These are phyloP conservation scores for Pseudonitzschia multistriata DNA, from an alignment of 108 stramenopile genomes.

Conservation along the genomic window DNA sequence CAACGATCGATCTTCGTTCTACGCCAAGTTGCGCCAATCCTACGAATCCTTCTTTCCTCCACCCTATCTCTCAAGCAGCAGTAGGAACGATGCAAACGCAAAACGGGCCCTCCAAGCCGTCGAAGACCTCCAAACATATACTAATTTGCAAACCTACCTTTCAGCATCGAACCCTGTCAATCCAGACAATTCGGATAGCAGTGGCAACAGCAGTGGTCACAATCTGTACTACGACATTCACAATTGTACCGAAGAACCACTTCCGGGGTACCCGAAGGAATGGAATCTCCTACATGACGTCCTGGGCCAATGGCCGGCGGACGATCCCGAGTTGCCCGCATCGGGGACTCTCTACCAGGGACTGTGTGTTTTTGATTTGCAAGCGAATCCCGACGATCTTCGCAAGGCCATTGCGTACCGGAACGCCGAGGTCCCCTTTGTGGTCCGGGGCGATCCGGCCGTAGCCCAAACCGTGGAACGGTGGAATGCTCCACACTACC, in stretches of 20 bases:
- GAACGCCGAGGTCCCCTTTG: conserved; percentile 90
- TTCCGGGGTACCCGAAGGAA: conserved; percentile 65
- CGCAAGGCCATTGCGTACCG: conserved; percentile 84
- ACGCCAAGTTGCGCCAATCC: conserved; percentile 50
- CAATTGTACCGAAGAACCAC: conserved; percentile 77
- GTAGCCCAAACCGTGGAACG: conserved; percentile 70
- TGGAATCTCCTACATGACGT: conserved; percentile 75
- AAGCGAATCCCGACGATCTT: conserved; percentile 49
- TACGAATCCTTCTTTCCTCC: conserved; percentile 19
- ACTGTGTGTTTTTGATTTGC: conserved; percentile 81
- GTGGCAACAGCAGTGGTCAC: background rate
- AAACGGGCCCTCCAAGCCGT: conserved; percentile 9
- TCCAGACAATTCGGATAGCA: background rate
- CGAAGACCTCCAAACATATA: conserved; percentile 21
- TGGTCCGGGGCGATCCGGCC: conserved; percentile 86
- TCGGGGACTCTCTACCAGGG: conserved; percentile 57
- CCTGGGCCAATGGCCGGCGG: conserved; percentile 51
- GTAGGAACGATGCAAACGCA: background rate
- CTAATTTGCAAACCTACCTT: conserved; percentile 1
- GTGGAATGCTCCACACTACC: conserved; percentile 85
- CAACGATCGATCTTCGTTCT: conserved; percentile 52
- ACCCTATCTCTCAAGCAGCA: background rate
- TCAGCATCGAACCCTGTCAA: background rate
- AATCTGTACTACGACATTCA: conserved; percentile 53
- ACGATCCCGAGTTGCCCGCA: conserved; percentile 46